Base-by-base conservation (phyloP, 2,329 filamentous ascomycete genomes). In the Xylariaceae sp. region DNA sequence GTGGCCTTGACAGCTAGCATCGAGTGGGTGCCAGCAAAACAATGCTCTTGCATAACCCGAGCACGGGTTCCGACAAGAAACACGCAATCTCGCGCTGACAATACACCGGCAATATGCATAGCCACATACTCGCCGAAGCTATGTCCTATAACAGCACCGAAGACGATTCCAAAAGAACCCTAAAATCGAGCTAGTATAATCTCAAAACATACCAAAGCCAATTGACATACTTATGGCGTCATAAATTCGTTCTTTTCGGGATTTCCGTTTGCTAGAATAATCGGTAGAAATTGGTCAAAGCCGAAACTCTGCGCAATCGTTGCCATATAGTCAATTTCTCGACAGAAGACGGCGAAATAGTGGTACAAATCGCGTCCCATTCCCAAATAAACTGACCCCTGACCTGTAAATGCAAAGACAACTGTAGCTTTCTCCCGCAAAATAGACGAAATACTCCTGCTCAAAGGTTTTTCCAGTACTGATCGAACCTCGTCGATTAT, bases 81-180 rank as follows among this genome's bases (percentile, higher is more conserved):
- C 41, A 91, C 75, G 59, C 82, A 77, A 60, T 87, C 83, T 50
- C 75, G 75, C 20, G 75, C 79, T 12, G 81, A 85, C 22, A 88
- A 69, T 11, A 88, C 82, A 37, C 83, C 84, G 39, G 84, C 81
- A 22, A 79, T 73, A 55, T 83, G 73, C 10, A 88, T 74, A 21
- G 84, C 83, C 22, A 84, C 82, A 55, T 86, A 87, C 60, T 87
- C 83, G 37, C 84, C 84, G 23, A 88, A 68, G 54, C 80, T 85
- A 62, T 79, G 77, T n/a, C 77, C 77, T 11, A 79, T 57, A 1
- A 80, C 76, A 3, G 67, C 74, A 17, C 71, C 68, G 2, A 77
- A 76, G 19, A 55, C 62, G 42, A 81, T 62, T 29, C 73, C 73
- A 66, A 71, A 73, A 0, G 70, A 73, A 5, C 50, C 60, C 76